Percentiles rank a stretch among this genome's conserved stretches.
Evolutionary conservation across 805 yeast genomes (phyloP).

Genomic region (Kazachstania kunashirensis): DNA sequence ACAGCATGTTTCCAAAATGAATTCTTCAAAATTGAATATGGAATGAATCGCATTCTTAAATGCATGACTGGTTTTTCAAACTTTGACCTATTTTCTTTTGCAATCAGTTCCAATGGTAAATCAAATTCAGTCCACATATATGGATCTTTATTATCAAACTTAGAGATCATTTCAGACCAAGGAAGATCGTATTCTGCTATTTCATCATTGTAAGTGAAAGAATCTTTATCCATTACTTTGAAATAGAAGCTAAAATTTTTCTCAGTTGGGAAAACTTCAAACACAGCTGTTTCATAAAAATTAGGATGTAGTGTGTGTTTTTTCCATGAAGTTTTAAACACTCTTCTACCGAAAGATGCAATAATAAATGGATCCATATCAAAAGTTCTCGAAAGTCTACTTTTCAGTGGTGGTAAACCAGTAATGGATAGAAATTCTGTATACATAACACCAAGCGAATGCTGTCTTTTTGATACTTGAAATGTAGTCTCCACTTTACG

Average conservation of each 20-base stretch:
- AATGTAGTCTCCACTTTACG: slow-evolving; percentile 13
- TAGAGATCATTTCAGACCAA: slow-evolving; percentile 36
- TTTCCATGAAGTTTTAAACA: slow-evolving; percentile 76
- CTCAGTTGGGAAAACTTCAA: slow-evolving; percentile 66
- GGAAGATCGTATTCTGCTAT: slow-evolving; percentile 61
- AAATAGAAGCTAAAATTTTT: slow-evolving; percentile 55
- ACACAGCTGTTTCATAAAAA: slow-evolving; percentile 69
- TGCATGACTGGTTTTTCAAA: slow-evolving; percentile 39
- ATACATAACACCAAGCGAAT: slow-evolving; percentile 57
- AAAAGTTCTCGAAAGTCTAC: slow-evolving; percentile 51
- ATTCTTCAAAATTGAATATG: slow-evolving; percentile 53
- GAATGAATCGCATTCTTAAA: slow-evolving; percentile 53
- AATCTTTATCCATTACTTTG: slow-evolving; percentile 75
- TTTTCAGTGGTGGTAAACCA: slow-evolving; percentile 69
- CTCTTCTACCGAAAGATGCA: slow-evolving; percentile 78
- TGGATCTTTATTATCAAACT: slow-evolving; percentile 20
- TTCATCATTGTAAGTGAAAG: slow-evolving; percentile 70
- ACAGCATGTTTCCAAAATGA: slow-evolving; percentile 63
- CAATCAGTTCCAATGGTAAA: slow-evolving; percentile 30
- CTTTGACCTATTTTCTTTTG: slow-evolving; percentile 3
- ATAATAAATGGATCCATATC: slow-evolving; percentile 97
- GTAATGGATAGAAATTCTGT: slow-evolving; percentile 65
- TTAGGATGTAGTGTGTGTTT: slow-evolving; percentile 76
- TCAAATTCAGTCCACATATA: slow-evolving; percentile 23
- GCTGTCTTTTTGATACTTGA: slow-evolving; percentile 22